Evolutionary conservation across 2,329 filamentous ascomycete species (phyloP), one percentile per base, ranked within the genome.

Genomic region (Sarocladiaceae sp.): DNA sequence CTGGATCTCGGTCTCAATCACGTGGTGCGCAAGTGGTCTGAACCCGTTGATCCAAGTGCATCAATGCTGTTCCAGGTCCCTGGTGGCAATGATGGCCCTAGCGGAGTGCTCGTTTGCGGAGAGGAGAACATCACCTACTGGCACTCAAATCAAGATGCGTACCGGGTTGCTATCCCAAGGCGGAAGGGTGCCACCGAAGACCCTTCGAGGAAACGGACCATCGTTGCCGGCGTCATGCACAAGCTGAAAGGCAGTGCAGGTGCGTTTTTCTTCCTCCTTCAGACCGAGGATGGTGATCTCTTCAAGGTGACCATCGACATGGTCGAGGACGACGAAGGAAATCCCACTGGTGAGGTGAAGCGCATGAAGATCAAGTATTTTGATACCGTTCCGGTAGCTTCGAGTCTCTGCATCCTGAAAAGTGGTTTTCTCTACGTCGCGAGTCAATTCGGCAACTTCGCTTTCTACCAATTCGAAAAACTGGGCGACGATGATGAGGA

Each of bases 301-400:
- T 97, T 99, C 79, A 97, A 97, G 67, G 81, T 97, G 48, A 97
- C 87, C 1, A 84, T 99, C 55, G 91, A 97, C 57, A 93, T 97
- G 84, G 79, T 85, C 10, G 87, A 92, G 59, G 89, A 96, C 60
- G 82, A 86, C 1, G 82, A 88, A 44, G 90, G 87, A 12, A 85
- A 90, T 54, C 76, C 86, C 1, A 93, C 88, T 1, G 87, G 88
- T 26, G 89, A 94, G 63, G 92, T 97, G 2, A 82, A 82, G 61
- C 80, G 85, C 54, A 74, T 99, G 53, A 94, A 90, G 67, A 89
- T 99, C 71, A 97, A 97, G 67, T 99, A 97, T 69, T 99, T 97
- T 61, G 94, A 99, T 62, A 99, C 94, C 0, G 88, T 97, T 3
- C 93, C 95, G 0, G 78, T 96, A 33, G 90, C 92, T 1, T 86